phyloP scores from a whole-genome alignment of 805 yeast genomes.

The Hanseniaspora clermontiae region DNA sequence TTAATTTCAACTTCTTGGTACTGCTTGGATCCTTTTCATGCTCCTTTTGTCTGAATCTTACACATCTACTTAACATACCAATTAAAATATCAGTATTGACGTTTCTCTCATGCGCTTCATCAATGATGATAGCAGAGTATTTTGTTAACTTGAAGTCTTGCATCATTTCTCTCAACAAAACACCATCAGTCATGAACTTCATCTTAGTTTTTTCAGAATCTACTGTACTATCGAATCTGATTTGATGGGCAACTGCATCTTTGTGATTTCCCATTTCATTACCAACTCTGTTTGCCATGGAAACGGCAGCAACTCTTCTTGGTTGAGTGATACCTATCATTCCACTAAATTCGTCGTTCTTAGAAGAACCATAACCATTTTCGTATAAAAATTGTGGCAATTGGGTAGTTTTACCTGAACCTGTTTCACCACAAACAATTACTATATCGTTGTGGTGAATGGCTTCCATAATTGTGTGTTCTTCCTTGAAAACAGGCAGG shows the following conservation, averaged over 20 bases:
- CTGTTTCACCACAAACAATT: slow-evolving; percentile 93
- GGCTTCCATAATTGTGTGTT: slow-evolving; percentile 90
- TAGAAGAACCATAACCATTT: slow-evolving; percentile 65
- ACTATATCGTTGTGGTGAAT: slow-evolving; percentile 82
- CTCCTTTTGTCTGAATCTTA: slow-evolving; percentile 52
- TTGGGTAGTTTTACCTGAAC: slow-evolving; percentile 97
- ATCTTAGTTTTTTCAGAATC: slow-evolving; percentile 48
- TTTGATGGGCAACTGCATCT: slow-evolving; percentile 62
- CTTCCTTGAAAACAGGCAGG: slow-evolving; percentile 83
- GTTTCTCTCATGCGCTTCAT: slow-evolving; percentile 96
- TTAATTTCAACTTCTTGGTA: slow-evolving; percentile 56
- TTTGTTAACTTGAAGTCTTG: slow-evolving; percentile 65
- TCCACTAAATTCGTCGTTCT: slow-evolving; percentile 54
- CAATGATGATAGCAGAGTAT: slow-evolving; percentile 79
- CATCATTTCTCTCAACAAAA: slow-evolving; percentile 83
- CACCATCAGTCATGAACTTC: slow-evolving; percentile 93
- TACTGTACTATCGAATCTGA: slow-evolving; percentile 63
- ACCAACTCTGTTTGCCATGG: slow-evolving; percentile 75
- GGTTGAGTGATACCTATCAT: slow-evolving; percentile 96
- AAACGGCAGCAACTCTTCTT: slow-evolving; percentile 84
- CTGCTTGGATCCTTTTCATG: slow-evolving; percentile 35
- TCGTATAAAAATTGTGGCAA: slow-evolving; percentile 93
- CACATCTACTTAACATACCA: slow-evolving; percentile 84
- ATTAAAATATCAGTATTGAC: slow-evolving; percentile 90
- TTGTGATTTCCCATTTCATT: slow-evolving; percentile 65